A percentile compares a stretch with the other conserved stretches of the same genome.
These are phyloP conservation scores for Parathielavia hyrcaniae DNA, from an alignment of 495 filamentous ascomycete species.

Conservation along the genomic window DNA sequence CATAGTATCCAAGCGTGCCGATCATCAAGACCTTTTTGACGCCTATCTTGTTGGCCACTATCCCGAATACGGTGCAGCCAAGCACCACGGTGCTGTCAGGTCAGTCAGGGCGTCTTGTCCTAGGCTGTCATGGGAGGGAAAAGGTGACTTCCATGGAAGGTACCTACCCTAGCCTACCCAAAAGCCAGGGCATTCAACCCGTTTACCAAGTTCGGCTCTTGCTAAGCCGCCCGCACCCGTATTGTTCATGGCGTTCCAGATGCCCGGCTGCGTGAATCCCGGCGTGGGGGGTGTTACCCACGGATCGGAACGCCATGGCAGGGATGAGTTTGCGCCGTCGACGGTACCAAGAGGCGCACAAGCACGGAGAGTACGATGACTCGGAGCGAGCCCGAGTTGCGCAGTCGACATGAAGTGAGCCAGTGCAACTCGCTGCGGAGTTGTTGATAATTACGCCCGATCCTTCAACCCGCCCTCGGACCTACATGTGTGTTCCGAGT, in stretches of 20 bases:
- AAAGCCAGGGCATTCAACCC: slow-evolving; percentile 54
- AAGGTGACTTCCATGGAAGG: too few species aligned
- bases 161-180: too few species aligned
- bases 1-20: slow-evolving; percentile 52
- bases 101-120: background rate
- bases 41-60: slow-evolving; percentile 49
- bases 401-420: background rate
- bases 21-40: slow-evolving; percentile 49
- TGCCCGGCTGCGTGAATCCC: slow-evolving; percentile 50
- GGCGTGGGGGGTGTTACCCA: background rate
- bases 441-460: too few species aligned
- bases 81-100: slow-evolving; percentile 48
- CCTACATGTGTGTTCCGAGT: background rate
- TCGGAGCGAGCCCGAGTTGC: too few species aligned
- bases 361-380: background rate
- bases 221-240: slow-evolving; percentile 54
- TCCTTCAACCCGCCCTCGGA: background rate
- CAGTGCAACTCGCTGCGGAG: background rate
- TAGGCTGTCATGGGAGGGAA: too few species aligned
- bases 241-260: slow-evolving; percentile 55
- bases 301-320: slow-evolving; percentile 20
- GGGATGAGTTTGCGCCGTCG: slow-evolving; percentile 27
- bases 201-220: slow-evolving; percentile 52
- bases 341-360: background rate
- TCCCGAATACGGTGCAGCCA: slow-evolving; percentile 47